phyloP scores from a whole-genome alignment of 2,329 filamentous ascomycete genomes.

The Arthrobotrys musiformis region DNA sequence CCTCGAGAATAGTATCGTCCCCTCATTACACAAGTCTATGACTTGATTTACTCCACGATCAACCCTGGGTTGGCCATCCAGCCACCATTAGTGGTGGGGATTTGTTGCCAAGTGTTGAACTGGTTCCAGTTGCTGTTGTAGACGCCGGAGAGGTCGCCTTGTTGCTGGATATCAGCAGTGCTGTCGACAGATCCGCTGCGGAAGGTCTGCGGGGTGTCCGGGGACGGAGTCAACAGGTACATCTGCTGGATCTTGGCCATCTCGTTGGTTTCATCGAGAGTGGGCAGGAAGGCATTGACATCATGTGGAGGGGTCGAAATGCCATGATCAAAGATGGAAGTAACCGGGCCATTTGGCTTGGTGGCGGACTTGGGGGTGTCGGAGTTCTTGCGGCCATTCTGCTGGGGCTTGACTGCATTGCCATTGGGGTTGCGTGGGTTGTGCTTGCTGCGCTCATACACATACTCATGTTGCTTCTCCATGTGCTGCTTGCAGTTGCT shows the following conservation, averaged over 20 bases:
- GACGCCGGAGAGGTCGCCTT: conserved; percentile 50
- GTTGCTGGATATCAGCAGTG: conserved; percentile 52
- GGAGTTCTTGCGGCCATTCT: conserved; percentile 48
- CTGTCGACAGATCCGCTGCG: conserved; percentile 53
- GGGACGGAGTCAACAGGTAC: conserved; percentile 48
- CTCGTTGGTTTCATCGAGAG: conserved; percentile 50
- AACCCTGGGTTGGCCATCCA: conserved; percentile 43
- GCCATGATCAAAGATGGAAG: conserved; percentile 47
- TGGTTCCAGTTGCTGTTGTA: conserved; percentile 50
- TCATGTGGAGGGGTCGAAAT: conserved; percentile 55
- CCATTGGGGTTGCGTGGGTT: conserved; percentile 66
- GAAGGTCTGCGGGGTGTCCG: conserved; percentile 53
- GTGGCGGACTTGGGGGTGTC: conserved; percentile 36
- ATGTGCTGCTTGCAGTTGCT: conserved; percentile 99
- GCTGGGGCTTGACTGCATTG: conserved; percentile 29
- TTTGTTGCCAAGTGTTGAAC: conserved; percentile 53
- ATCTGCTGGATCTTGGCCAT: conserved; percentile 55
- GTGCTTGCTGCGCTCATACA: conserved; percentile 91
- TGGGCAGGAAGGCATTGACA: conserved; percentile 47
- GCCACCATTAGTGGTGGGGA: conserved; percentile 35
- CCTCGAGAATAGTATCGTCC: conserved; percentile 31
- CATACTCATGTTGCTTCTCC: conserved; percentile 94
- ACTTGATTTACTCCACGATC: conserved; percentile 41
- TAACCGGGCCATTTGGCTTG: conserved; percentile 26
- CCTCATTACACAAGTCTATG: not conserved